Base-by-base conservation (phyloP, 768 basidiomycete species). In the Tylopilus cervinicoccineus region DNA sequence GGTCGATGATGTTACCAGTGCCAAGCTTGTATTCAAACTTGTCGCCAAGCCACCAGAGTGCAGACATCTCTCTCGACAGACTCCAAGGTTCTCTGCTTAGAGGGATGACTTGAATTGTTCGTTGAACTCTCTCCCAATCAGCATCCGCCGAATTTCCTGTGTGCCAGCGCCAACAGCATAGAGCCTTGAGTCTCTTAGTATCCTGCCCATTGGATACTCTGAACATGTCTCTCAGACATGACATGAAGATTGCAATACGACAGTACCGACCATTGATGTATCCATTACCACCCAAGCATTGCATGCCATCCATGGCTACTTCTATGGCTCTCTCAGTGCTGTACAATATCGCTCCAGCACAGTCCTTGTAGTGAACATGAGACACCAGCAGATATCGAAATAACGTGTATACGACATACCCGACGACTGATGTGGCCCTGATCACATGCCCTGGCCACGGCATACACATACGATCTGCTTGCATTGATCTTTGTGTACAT, bases 91-190 rank as follows among this genome's bases (percentile, higher is more conserved):
- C 19, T 13, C 23, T 10, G 16, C 19, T 39, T 9, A 17, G 3
- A 22, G 32, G 17, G 19, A 24, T 39, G 59, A 58, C 57, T 64
- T 65, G 53, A 80, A 71, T 61, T 88, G 76, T 52, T 84, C 74
- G 62, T 94, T 96, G 70, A 96, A 93, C 63, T 92, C 93, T 52
- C 93, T 76, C 27, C 93, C 93, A 49, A 96, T 95, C 50, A 95
- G 70, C 92, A 94, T 94, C 49, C 93, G 77, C 55, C 93, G 73
- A 46, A 96, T 93, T 72, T 95, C 93, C 65, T 96, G 94, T 20
- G 93, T 93, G 16, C 94, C 94, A n/a, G 94, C 94, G 23, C 94
- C 94, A 50, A 97, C 93, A 22, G 89, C 84, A 65, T 96, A 97
- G 36, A 97, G 69, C 55, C 91, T 74, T 14, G 93, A 78, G 63